Evolutionary conservation across 306 rosid genomes (phyloP).

Genomic region (Cucurbita ficifolia): DNA sequence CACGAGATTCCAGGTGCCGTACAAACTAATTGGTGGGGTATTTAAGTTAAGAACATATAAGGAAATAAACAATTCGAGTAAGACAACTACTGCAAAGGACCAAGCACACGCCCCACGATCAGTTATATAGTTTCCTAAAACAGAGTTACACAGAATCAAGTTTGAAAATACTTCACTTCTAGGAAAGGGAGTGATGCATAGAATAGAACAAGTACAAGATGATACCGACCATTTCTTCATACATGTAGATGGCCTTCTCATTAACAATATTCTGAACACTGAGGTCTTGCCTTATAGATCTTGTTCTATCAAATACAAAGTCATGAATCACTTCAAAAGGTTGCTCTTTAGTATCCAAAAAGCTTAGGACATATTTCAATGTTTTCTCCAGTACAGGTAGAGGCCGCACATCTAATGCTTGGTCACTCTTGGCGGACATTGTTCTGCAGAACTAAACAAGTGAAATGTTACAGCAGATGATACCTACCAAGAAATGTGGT

Average conservation of each 20-base stretch:
- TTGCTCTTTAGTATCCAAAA: slow-evolving; percentile 42
- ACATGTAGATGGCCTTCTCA: slow-evolving; percentile 45
- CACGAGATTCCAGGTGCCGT: neutral
- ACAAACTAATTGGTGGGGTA: neutral
- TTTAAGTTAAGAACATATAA: neutral
- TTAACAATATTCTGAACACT: slow-evolving; percentile 62
- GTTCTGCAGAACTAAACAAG: slow-evolving; percentile 79
- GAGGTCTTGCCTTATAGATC: slow-evolving; percentile 88
- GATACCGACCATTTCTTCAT: slow-evolving; percentile 59
- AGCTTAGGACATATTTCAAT: slow-evolving; percentile 38
- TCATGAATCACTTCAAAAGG: slow-evolving; percentile 74
- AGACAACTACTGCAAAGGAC: neutral
- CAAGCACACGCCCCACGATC: neutral
- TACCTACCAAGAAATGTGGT: neutral
- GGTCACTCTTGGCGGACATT: slow-evolving; percentile 37
- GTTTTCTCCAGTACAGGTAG: slow-evolving; percentile 62
- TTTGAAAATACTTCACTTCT: neutral
- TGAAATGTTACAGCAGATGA: slow-evolving; percentile 3
- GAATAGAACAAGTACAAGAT: neutral
- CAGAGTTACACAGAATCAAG: neutral
- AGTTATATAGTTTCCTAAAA: neutral
- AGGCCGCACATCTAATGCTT: slow-evolving; percentile 68
- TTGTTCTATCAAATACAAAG: slow-evolving; percentile 79
- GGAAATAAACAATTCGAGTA: neutral
- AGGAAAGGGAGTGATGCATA: neutral